Percentiles rank a stretch among this genome's conserved stretches.
These are phyloP conservation scores for Blastocystis sp. DNA, from an alignment of 352 stramenopile species.

Conservation along the genomic window DNA sequence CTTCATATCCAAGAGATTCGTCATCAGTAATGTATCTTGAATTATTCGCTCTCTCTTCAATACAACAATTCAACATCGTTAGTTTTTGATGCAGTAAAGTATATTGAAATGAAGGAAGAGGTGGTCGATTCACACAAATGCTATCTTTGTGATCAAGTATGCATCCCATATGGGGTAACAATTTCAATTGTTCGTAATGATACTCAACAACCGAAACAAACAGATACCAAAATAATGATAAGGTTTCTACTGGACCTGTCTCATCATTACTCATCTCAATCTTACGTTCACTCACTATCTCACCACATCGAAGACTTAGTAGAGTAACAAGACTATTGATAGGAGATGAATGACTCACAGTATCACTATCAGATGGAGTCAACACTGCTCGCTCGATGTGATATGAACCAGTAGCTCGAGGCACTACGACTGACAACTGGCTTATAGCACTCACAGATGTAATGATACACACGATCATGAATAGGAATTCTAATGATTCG, in stretches of 20 bases:
- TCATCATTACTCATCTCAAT: background rate
- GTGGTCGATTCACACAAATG: background rate
- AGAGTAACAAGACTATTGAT: conserved; percentile 18
- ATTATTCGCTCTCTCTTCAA: conserved; percentile 45
- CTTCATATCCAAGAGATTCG: background rate
- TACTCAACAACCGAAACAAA: conserved; percentile 50
- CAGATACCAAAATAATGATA: conserved; percentile 51
- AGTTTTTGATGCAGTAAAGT: conserved; percentile 54
- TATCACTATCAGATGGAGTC: background rate
- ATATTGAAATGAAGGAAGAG: conserved; percentile 23
- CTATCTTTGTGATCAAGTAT: conserved; percentile 3
- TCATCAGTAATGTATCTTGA: background rate
- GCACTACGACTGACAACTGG: background rate
- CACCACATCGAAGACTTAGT: background rate
- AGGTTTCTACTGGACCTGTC: background rate
- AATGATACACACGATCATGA: background rate
- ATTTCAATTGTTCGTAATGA: background rate
- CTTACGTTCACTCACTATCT: conserved; percentile 35
- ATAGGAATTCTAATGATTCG: background rate
- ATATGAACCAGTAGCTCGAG: background rate
- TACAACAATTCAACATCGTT: conserved; percentile 44
- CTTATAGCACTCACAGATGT: background rate
- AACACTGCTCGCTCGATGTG: background rate
- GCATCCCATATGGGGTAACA: conserved; percentile 35
- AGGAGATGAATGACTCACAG: conserved; percentile 3